Evolutionary conservation across 768 basidiomycete genomes (phyloP), one percentile per base, ranked within the genome.

Genomic region (Paxillus involutus): DNA sequence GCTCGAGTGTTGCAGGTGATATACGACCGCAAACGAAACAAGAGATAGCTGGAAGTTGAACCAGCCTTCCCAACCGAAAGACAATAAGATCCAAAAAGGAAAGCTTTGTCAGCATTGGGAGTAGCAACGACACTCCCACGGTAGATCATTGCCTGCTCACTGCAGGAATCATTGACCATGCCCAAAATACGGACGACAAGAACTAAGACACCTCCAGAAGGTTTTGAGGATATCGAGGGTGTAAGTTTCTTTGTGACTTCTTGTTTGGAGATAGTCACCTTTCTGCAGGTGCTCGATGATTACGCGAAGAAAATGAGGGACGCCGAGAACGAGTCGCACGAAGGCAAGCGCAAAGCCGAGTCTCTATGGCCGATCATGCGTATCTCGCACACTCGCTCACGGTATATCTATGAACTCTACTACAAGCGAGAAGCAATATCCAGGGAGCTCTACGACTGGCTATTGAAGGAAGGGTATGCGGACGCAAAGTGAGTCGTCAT

Each of bases 231-330:
- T 59, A 92, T 98, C 44, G 94, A 92, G 69, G 73, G 77, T 42
- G 91, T 91, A 62, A 19, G 84, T 69, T 48, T 14, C 6, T 3
- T 17, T 13, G 5, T 12, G 44, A 32, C 9, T 2, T 10, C 14
- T 11, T 32, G 14, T 50, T 35, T 21, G 37, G 3, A 47, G 33
- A 40, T 8, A 49, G 53, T 64, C n/a, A 68, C 24, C 14, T 21
- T 9, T 35, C 26, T 21, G 24, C 58, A 96, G 89, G 88, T 98
- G 62, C 88, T 98, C 60, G 97, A 98, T 61, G 97, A 98, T 74
- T 99, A 98, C 70, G 91, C 92, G 42, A 92, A 94, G 78, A 98
- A 97, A 78, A 99, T 99, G 97, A 80, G 97, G 51, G 97, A 99
- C 72, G 97, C 91, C 1, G 97, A 99, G 79, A 97, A 95, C 66